Conservation (phyloP, 345 rosid genomes). For the Eucalyptus brandiana region DNA sequence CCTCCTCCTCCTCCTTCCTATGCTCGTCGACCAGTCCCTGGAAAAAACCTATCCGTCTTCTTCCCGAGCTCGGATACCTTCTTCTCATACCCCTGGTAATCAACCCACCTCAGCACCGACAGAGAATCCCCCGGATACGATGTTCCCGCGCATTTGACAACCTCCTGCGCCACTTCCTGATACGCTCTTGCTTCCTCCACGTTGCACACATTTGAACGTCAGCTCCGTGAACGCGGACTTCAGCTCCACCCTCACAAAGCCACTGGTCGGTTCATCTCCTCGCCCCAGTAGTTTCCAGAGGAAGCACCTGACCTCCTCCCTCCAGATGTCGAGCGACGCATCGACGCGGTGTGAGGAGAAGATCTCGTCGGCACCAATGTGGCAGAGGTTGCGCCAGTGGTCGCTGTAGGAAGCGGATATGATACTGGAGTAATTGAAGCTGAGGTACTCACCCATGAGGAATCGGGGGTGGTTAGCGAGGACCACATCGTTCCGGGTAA, state of each 20-base stretch:
- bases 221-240: background rate
- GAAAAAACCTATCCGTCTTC: slow-evolving; percentile 8
- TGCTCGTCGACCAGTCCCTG: slow-evolving; percentile 25
- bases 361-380: slow-evolving; percentile 11
- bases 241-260: background rate
- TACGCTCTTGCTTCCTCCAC: slow-evolving; percentile 9
- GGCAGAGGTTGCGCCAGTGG: slow-evolving; percentile 32
- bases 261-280: background rate
- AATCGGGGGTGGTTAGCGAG: background rate
- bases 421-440: slow-evolving; percentile 16
- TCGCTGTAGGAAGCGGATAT: slow-evolving; percentile 14
- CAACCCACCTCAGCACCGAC: slow-evolving; percentile 19
- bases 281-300: background rate
- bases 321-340: background rate
- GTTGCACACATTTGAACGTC: background rate
- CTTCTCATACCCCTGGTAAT: background rate
- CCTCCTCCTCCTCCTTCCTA: background rate
- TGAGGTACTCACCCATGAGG: background rate
- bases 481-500: slow-evolving; percentile 4
- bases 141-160: background rate
- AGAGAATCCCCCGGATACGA: slow-evolving; percentile 19
- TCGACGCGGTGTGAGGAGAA: slow-evolving; percentile 18
- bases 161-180: slow-evolving; percentile 1
- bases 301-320: slow-evolving; percentile 9
- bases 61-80: background rate